phyloP scores from a whole-genome alignment of 192 early-diverging fungal species.

The Backusella morwellensis region DNA sequence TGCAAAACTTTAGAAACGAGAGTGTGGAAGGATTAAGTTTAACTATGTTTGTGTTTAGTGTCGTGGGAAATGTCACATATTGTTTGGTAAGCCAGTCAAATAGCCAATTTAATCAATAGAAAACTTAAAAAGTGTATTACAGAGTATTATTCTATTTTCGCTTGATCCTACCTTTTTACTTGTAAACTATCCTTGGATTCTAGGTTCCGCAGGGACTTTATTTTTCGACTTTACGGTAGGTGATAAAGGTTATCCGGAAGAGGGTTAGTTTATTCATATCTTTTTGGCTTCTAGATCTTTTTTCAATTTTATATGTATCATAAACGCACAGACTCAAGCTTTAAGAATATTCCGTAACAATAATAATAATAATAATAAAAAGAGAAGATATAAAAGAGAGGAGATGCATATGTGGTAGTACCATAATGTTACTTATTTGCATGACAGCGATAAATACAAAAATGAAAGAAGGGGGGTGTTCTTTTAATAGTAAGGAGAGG shows the following conservation, averaged over 20 bases:
- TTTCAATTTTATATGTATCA: slow-evolving; percentile 36
- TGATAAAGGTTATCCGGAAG: neutral
- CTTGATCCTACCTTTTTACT: slow-evolving; percentile 63
- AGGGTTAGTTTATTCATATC: neutral
- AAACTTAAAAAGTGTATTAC: neutral
- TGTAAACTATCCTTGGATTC: slow-evolving; percentile 73
- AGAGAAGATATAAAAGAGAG: neutral
- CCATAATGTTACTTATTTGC: neutral
- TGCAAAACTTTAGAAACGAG: slow-evolving; percentile 71
- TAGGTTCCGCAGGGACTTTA: slow-evolving; percentile 72
- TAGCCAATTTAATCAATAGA: neutral
- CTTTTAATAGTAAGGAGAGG: neutral
- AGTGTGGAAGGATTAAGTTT: slow-evolving; percentile 75
- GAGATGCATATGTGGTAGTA: neutral
- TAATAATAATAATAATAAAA: neutral
- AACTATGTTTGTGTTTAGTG: slow-evolving; percentile 82
- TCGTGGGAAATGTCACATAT: slow-evolving; percentile 74
- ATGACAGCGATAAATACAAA: neutral
- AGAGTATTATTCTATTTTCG: slow-evolving; percentile 75
- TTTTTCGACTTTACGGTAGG: slow-evolving; percentile 73
- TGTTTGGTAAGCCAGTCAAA: slow-evolving; percentile 33
- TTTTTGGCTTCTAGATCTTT: slow-evolving; percentile 25
- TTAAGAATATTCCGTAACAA: neutral
- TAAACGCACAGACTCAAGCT: neutral
- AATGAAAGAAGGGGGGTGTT: neutral